Evolutionary conservation across 768 basidiomycete species (phyloP), one percentile per base, ranked within the genome.

Genomic region (Tremella fuciformis): DNA sequence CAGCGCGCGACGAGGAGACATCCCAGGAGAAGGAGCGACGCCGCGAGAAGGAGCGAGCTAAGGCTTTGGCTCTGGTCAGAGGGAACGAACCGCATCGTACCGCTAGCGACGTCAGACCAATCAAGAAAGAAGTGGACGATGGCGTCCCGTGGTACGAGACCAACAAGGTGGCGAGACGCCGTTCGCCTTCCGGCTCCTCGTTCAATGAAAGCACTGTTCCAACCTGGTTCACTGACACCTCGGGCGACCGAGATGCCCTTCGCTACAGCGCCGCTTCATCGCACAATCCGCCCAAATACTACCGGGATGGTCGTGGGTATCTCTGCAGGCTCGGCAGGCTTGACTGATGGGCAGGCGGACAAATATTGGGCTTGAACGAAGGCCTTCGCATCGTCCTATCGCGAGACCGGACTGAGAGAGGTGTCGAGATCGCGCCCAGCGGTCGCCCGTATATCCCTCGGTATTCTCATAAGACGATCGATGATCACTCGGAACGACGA

Each of bases 381-480:
- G 60, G 63, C 3, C 54, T 68, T 19, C 53, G 63, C 0, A 59
- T 68, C 13, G 55, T 68, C 9, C 46, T 42, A 13, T 48, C 57
- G 1, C 18, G 53, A 37, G 63, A 68, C 15, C 29, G 66, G 3
- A 62, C 63, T 0, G 42, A 68, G 39, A 62, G 58, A 34, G 66
- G 66, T 15, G 37, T 68, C 13, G 63, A 68, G 41, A 21, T 68
- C 9, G 63, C 63, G 0, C 63, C 63, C 1, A 19, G 55, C 16
- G 66, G 66, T 38, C 54, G 55, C 42, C 60, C 55, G 37, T 68
- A 64, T 34, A 40, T 62, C 0, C 66, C 63, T 29, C 58, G 66
- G 2, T 68, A 68, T 34, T 60, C 60, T 18, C 26, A 55, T 11
- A 49, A 59, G 9, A 39, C 39, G 13, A 21, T 62, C n/a, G 56